phyloP scores from a whole-genome alignment of 495 filamentous ascomycete species.

The Hypoxylon fragiforme region DNA sequence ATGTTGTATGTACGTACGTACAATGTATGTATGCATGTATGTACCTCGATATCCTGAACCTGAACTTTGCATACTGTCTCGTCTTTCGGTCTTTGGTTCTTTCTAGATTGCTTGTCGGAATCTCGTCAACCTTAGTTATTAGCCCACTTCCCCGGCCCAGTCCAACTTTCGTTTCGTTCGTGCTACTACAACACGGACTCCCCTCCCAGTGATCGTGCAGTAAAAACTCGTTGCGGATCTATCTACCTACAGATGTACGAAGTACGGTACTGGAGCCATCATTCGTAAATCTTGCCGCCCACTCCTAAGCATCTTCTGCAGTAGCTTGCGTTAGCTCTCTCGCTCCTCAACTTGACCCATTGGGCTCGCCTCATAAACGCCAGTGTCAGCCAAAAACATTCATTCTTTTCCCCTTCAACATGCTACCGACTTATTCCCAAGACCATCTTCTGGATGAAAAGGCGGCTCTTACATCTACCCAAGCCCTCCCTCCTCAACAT shows the following conservation, averaged over 20 bases:
- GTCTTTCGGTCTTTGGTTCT: not conserved
- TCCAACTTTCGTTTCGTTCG: slow-evolving; percentile 4
- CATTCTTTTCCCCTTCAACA: slow-evolving; percentile 11
- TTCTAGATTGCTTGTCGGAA: not conserved
- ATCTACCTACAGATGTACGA: slow-evolving; percentile 4
- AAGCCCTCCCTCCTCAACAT: slow-evolving; percentile 8
- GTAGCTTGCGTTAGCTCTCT: slow-evolving; percentile 31
- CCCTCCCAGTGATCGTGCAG: slow-evolving; percentile 9
- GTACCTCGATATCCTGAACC: slow-evolving; percentile 12
- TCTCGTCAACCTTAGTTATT: slow-evolving; percentile 8
- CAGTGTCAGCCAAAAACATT: slow-evolving; percentile 7
- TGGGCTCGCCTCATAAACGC: slow-evolving; percentile 10
- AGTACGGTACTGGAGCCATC: slow-evolving; percentile 13
- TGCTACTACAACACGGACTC: slow-evolving; percentile 15
- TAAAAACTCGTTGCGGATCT: slow-evolving; percentile 3
- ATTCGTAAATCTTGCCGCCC: slow-evolving; percentile 17
- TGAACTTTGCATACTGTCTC: not conserved
- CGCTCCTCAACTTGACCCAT: slow-evolving; percentile 17
- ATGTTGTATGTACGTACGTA: too few relatives aligned
- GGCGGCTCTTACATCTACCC: not conserved
- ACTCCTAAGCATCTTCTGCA: slow-evolving; percentile 25
- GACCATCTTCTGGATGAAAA: slow-evolving; percentile 14
- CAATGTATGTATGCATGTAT: too few relatives aligned
- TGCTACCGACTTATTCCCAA: slow-evolving; percentile 11
- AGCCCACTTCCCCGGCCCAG: not conserved